A percentile compares a stretch with the other conserved stretches of the same genome.
Evolutionary conservation across 1,284 basidiomycete genomes (phyloP).

Genomic region (Sphagnurus paluster): DNA sequence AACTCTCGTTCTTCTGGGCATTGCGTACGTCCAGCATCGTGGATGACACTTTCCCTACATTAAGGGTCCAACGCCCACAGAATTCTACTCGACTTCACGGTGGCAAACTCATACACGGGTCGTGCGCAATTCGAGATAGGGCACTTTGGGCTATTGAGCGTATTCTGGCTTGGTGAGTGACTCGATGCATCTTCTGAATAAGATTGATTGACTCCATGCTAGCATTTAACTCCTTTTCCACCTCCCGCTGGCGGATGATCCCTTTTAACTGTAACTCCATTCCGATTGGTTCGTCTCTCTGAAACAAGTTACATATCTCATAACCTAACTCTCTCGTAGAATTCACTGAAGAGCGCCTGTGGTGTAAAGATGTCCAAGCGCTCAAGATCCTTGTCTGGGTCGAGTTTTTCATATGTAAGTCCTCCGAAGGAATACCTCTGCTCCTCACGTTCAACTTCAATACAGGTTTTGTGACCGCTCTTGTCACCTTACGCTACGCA

Average conservation of each 20-base stretch:
- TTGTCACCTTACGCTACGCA: slow-evolving; percentile 44
- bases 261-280: slow-evolving; percentile 49
- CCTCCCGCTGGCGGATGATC: slow-evolving; percentile 50
- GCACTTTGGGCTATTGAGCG: slow-evolving; percentile 41
- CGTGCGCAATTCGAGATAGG: slow-evolving; percentile 50
- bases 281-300: slow-evolving; percentile 36
- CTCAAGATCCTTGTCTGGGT: slow-evolving; percentile 61
- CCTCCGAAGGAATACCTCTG: no score
- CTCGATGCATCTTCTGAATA: neutral
- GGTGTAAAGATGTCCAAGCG: slow-evolving; percentile 56
- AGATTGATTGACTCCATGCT: neutral
- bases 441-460: no score
- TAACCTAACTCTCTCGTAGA: slow-evolving; percentile 28
- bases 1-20: slow-evolving; percentile 42
- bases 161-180: slow-evolving; percentile 55
- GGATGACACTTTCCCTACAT: slow-evolving; percentile 15
- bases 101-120: slow-evolving; percentile 42
- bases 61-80: slow-evolving; percentile 26
- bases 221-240: slow-evolving; percentile 65
- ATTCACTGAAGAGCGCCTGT: slow-evolving; percentile 44
- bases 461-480: slow-evolving; percentile 46
- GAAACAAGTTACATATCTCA: neutral
- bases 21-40: slow-evolving; percentile 19
- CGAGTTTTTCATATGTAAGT: slow-evolving; percentile 52
- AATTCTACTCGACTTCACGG: slow-evolving; percentile 41